phyloP scores from a whole-genome alignment of 371 early-diverging fungal species.

The Mucor saturninus region DNA sequence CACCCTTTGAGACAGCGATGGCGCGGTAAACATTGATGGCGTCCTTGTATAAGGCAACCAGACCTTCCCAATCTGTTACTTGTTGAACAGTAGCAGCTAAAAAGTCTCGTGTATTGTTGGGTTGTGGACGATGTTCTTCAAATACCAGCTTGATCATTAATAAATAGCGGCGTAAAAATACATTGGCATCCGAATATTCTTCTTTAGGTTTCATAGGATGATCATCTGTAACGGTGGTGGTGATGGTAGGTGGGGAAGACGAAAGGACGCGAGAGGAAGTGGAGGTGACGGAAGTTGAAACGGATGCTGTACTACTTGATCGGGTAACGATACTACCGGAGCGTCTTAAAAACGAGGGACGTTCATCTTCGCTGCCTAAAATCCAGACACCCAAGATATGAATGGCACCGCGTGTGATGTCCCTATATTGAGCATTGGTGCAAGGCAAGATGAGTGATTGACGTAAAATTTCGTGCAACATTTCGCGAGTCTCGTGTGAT shows the following conservation, averaged over 20 bases:
- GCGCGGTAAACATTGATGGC: slow-evolving; percentile 66
- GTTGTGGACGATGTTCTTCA: slow-evolving; percentile 30
- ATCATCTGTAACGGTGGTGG: not conserved
- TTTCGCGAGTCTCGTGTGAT: slow-evolving; percentile 70
- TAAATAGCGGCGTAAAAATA: slow-evolving; percentile 64
- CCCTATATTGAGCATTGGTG: slow-evolving; percentile 58
- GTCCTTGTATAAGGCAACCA: slow-evolving; percentile 60
- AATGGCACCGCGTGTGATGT: slow-evolving; percentile 70
- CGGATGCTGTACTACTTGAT: slow-evolving; percentile 46
- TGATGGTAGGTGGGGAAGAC: slow-evolving; percentile 17
- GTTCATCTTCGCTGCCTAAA: slow-evolving; percentile 69
- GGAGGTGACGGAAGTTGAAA: slow-evolving; percentile 18
- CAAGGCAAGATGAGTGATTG: slow-evolving; percentile 71
- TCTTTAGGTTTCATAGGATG: slow-evolving; percentile 10
- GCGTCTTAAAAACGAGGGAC: slow-evolving; percentile 67
- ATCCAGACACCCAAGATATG: slow-evolving; percentile 79
- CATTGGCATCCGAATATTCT: slow-evolving; percentile 55
- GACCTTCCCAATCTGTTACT: slow-evolving; percentile 56
- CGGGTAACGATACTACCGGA: slow-evolving; percentile 38
- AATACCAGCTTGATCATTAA: slow-evolving; percentile 61
- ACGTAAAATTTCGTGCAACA: slow-evolving; percentile 77
- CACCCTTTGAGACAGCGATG: slow-evolving; percentile 55
- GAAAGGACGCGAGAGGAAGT: not conserved
- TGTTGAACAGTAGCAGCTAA: slow-evolving; percentile 26
- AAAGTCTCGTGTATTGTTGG: slow-evolving; percentile 9